Conservation (phyloP, 495 filamentous ascomycete species). For the Aspergillus steynii region DNA sequence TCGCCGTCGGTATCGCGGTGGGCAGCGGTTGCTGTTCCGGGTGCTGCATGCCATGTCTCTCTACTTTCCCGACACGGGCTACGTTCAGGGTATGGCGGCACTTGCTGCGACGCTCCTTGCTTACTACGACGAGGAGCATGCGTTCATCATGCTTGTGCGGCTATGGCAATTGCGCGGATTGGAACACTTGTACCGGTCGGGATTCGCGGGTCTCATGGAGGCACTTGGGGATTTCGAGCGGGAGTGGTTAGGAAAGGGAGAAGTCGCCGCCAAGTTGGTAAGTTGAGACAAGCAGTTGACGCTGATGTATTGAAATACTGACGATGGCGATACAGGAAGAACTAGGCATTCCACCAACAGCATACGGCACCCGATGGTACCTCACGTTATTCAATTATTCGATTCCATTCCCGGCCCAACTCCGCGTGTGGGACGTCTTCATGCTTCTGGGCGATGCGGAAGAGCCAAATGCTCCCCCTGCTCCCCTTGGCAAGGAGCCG, state of each 20-base stretch:
- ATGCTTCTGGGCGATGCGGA: constrained; percentile 87
- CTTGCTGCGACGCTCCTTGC: constrained; percentile 91
- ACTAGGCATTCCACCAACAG: constrained; percentile 78
- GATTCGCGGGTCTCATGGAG: constrained; percentile 84
- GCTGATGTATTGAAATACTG: constrained; percentile 17
- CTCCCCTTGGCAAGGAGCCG: constrained; percentile 41
- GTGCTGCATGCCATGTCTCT: constrained; percentile 89
- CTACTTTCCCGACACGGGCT: constrained; percentile 88
- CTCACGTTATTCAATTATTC: constrained; percentile 97
- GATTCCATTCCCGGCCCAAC: constrained; percentile 92
- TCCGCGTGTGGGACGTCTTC: constrained; percentile 99
- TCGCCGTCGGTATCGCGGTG: constrained; percentile 82
- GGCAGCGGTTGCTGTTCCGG: constrained; percentile 89
- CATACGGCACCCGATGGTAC: constrained; percentile 97
- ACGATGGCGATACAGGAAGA: constrained; percentile 55
- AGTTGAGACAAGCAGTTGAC: constrained; percentile 32
- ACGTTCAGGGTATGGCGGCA: constrained; percentile 98
- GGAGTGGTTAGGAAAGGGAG: constrained; percentile 75
- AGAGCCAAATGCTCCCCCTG: constrained; percentile 14
- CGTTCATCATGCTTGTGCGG: constrained; percentile 93
- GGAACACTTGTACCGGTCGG: constrained; percentile 77
- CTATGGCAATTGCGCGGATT: constrained; percentile 88
- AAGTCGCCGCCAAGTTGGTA: constrained; percentile 77
- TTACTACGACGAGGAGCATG: constrained; percentile 92
- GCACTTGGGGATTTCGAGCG: constrained; percentile 86